Conservation (phyloP, 139 green algal genomes). For the Closterium sp. region DNA sequence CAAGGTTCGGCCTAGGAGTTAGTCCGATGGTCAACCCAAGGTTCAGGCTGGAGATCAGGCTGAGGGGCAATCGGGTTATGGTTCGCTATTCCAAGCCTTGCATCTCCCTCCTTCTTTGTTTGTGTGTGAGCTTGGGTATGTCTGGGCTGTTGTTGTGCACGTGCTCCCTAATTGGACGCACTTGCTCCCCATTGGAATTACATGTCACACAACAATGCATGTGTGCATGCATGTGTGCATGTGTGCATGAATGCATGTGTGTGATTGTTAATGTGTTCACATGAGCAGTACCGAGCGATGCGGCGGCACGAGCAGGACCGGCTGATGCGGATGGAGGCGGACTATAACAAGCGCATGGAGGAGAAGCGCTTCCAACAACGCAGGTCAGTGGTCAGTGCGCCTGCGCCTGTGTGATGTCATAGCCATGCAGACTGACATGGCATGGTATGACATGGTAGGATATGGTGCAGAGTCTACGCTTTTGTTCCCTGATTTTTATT, state of each 20-base stretch:
- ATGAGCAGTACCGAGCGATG: slow-evolving; percentile 46
- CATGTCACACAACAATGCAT: no score
- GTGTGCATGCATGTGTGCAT: no score
- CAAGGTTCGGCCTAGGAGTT: no score
- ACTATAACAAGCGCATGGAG: slow-evolving; percentile 46
- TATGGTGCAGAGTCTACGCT: background rate
- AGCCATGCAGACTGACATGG: background rate
- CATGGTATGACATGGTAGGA: background rate
- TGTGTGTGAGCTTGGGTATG: no score
- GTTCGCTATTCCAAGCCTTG: no score
- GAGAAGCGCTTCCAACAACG: slow-evolving; percentile 28
- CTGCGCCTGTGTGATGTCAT: background rate
- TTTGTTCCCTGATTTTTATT: background rate
- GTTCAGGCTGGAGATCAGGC: no score
- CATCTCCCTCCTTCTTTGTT: no score
- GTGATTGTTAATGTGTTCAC: background rate
- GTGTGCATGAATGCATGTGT: background rate
- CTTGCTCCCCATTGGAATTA: no score
- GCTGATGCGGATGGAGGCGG: slow-evolving; percentile 44
- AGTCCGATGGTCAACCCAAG: no score
- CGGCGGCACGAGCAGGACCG: slow-evolving; percentile 48
- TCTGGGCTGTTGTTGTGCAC: no score
- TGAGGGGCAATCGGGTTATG: no score
- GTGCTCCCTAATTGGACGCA: no score
- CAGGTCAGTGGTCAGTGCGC: background rate